Evolutionary conservation across 805 yeast genomes (phyloP), one percentile per base, ranked within the genome.

Genomic region (Metschnikowia anglica): DNA sequence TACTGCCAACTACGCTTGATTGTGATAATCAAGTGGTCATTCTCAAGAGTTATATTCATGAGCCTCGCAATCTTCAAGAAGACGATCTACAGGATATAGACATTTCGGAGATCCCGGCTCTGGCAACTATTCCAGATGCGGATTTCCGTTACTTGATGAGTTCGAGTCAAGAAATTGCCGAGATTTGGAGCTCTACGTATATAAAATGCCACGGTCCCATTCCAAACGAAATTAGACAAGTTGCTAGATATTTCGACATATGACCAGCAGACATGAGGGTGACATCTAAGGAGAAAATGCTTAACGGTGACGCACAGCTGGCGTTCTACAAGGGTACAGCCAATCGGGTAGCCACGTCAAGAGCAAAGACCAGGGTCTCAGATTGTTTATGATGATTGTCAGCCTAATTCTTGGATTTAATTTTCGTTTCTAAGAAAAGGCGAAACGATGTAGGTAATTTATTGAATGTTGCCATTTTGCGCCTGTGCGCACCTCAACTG

Each of bases 111-210:
- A 10, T n/a, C 10, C 12, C 8, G 2, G 9, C 24, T 4, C 39
- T 18, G 13, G 24, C 13, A 18, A 6, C 19, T 6, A 16, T 35
- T 2, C 7, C 36, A 20, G 37, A 39, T 5, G 13, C 26, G 3
- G 42, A 32, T 11, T 25, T 18, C 7, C 12, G 4, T 19, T 19
- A 19, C 11, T 32, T 39, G 37, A 26, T 25, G 15, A 24, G 25
- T 20, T 25, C 37, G 6, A 39, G 42, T 32, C 35, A 25, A 32
- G 42, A 39, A n/a, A 30, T 39, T 21, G 42, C 29, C 10, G 42
- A 32, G 21, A 32, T 39, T 3, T 39, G 42, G 42, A 39, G 27
- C 27, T 39, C 42, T 23, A 32, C 36, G 11, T 39, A 13, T 18
- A 19, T 15, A 4, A 32, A 39, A 18, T 13, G 20, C 13, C 37